A percentile compares a stretch with the other conserved stretches of the same genome.
These are phyloP conservation scores for Rosellinia necatrix DNA, from an alignment of 2,329 filamentous ascomycete genomes.

Conservation along the genomic window DNA sequence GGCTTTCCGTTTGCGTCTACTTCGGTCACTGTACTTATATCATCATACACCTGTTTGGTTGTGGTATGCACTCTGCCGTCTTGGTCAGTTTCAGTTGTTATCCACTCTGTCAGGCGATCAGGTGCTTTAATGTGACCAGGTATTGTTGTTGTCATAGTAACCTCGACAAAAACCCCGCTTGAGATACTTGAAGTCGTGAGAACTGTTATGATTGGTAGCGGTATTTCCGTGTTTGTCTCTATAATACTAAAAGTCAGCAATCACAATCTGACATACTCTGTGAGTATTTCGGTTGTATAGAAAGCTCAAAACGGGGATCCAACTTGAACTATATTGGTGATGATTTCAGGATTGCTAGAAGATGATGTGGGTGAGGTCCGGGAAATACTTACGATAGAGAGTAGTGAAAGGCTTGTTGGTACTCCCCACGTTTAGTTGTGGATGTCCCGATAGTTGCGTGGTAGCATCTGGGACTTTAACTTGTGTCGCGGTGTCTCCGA, in stretches of 20 bases:
- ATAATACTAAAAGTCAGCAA: conserved; percentile 15
- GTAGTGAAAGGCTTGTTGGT: conserved; percentile 14
- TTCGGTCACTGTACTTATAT: background rate
- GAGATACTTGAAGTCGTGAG: conserved; percentile 27
- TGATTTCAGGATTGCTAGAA: background rate
- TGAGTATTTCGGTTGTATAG: conserved; percentile 1
- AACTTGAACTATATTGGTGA: too few species aligned
- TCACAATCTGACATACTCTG: background rate
- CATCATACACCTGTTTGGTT: conserved; percentile 19
- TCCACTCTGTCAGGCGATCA: conserved; percentile 16
- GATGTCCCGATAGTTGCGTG: background rate
- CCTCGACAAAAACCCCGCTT: conserved; percentile 18
- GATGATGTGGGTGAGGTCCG: background rate
- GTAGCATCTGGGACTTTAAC: background rate
- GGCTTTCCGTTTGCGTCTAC: conserved; percentile 27
- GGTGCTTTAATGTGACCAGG: conserved; percentile 23
- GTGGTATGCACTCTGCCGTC: conserved; percentile 27
- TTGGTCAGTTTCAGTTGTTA: conserved; percentile 14
- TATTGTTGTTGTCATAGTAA: conserved; percentile 25
- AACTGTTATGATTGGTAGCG: conserved; percentile 26
- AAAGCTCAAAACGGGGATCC: too few species aligned
- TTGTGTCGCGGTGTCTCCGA: background rate
- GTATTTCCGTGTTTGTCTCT: background rate
- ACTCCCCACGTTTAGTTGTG: background rate
- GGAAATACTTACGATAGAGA: conserved; percentile 10